Conservation (phyloP, 2,329 filamentous ascomycete species). For the Leptographium radiaticola region DNA sequence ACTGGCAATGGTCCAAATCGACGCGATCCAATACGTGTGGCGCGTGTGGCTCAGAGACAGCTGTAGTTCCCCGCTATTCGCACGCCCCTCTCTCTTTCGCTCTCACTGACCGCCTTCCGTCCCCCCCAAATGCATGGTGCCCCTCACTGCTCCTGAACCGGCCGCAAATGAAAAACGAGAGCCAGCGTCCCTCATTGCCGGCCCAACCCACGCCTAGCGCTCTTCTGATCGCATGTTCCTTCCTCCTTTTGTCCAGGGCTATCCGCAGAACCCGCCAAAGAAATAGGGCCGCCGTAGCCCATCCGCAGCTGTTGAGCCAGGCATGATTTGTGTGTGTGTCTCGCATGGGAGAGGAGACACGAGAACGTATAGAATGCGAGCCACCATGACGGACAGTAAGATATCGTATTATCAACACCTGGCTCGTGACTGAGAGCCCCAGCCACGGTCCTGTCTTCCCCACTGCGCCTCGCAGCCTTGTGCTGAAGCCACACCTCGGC, state of each 20-base stretch:
- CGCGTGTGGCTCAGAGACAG: neutral
- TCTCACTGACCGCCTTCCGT: neutral
- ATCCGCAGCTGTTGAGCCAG: neutral
- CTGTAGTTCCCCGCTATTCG: neutral
- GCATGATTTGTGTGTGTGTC: neutral
- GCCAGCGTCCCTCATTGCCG: too few relatives aligned
- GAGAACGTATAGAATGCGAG: neutral
- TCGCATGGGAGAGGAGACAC: neutral
- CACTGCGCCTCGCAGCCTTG: constrained; percentile 1
- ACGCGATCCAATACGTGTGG: neutral
- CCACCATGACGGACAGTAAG: neutral
- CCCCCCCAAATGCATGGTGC: neutral
- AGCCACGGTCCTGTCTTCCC: neutral
- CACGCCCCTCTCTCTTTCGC: neutral
- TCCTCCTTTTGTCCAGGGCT: constrained; percentile 3
- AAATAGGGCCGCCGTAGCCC: neutral
- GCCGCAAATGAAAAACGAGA: neutral
- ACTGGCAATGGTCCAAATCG: neutral
- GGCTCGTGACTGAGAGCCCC: neutral
- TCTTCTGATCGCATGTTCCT: neutral
- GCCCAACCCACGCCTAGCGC: neutral
- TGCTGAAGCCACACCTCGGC: neutral
- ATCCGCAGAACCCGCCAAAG: constrained; percentile 5
- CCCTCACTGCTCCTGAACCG: neutral
- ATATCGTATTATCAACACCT: neutral